phyloP scores from a whole-genome alignment of 306 rosid genomes.

The Malus fusca region DNA sequence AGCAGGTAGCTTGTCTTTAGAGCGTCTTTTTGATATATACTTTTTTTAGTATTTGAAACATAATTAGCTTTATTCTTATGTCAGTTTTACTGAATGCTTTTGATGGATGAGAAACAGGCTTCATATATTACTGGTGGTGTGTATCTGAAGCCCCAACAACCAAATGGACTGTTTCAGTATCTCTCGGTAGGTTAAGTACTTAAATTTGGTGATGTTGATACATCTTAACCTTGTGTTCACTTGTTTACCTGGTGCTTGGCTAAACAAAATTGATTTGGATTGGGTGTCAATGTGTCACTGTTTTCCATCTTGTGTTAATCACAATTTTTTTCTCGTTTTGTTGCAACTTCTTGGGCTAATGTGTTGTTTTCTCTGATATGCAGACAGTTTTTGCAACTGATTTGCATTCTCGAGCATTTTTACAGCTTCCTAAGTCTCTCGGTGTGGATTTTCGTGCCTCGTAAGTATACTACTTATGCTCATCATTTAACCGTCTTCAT shows the following conservation, averaged over 20 bases:
- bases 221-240: not conserved
- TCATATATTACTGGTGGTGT: conserved; percentile 92
- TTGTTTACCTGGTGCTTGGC: not conserved
- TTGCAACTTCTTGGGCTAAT: conserved; percentile 6
- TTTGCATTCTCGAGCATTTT: conserved; percentile 82
- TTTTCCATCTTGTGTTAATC: not conserved
- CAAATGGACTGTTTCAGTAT: conserved; percentile 84
- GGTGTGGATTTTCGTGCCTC: conserved; percentile 99
- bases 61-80: conserved; percentile 2
- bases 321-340: not conserved
- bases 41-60: conserved; percentile 7
- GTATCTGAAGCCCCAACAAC: conserved; percentile 81
- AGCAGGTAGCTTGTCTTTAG: conserved; percentile 62
- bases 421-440: conserved; percentile 86
- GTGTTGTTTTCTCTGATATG: conserved; percentile 19
- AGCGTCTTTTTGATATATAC: conserved; percentile 1
- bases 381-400: conserved; percentile 96
- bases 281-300: not conserved
- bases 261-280: not conserved
- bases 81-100: conserved; percentile 18
- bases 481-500: not conserved
- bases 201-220: conserved; percentile 6
- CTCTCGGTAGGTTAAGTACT: conserved; percentile 57
- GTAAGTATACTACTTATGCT: conserved; percentile 40
- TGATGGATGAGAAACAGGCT: conserved; percentile 48